These are phyloP conservation scores for Cadophora luteo-olivacea DNA, from an alignment of 2,329 filamentous ascomycete species.

Conservation along the genomic window DNA sequence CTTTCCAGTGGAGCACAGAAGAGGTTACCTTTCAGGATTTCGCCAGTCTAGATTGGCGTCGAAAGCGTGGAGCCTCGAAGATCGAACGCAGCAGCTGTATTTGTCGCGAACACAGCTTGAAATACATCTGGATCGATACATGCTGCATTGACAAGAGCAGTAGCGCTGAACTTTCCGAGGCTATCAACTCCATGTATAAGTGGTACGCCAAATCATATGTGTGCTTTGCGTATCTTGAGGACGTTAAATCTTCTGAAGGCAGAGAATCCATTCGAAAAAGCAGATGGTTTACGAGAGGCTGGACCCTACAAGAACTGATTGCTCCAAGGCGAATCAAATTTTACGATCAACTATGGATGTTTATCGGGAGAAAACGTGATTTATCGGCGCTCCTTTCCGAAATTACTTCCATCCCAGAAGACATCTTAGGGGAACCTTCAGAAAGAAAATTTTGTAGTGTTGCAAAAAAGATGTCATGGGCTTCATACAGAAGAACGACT, in stretches of 20 bases:
- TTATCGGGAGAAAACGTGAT: not conserved
- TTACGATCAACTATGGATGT: not conserved
- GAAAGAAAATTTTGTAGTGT: too few species aligned
- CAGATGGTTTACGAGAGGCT: conserved; percentile 2
- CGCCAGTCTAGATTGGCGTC: too few species aligned
- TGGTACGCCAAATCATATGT: not conserved
- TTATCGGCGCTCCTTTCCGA: not conserved
- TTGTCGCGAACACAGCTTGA: too few species aligned
- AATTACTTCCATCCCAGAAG: not conserved
- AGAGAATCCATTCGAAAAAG: not conserved
- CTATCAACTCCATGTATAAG: not conserved
- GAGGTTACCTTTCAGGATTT: not conserved
- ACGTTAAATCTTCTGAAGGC: not conserved
- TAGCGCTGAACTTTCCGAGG: not conserved
- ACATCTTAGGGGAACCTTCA: not conserved
- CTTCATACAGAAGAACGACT: not conserved
- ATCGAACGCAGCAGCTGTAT: too few species aligned
- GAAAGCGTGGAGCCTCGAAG: too few species aligned
- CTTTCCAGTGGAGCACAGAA: not conserved
- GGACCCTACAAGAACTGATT: not conserved
- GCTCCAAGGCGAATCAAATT: not conserved
- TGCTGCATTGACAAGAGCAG: conserved; percentile 1
- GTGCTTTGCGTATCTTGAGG: not conserved
- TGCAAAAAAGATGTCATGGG: not conserved
- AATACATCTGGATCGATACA: not conserved